These are phyloP conservation scores for Plectosphaerella cucumerina DNA, from an alignment of 2,329 filamentous ascomycete species.

Conservation along the genomic window DNA sequence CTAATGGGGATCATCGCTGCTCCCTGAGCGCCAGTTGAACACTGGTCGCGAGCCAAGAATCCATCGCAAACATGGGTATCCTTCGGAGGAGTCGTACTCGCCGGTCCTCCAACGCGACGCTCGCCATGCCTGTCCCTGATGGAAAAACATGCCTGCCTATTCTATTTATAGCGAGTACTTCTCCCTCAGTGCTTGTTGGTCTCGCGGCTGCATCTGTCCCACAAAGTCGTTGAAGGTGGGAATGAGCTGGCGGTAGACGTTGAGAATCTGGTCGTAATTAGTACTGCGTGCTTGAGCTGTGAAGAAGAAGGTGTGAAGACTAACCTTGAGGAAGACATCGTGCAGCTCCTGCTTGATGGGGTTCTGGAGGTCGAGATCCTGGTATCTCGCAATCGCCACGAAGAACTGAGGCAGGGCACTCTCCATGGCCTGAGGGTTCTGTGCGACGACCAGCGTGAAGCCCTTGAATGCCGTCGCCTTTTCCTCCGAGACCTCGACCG, in stretches of 20 bases:
- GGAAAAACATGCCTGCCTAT: conserved; percentile 11
- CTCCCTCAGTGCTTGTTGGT: conserved; percentile 43
- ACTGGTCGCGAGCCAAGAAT: too few relatives aligned
- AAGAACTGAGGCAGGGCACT: conserved; percentile 80
- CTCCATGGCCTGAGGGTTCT: conserved; percentile 91
- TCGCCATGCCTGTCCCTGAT: conserved; percentile 13
- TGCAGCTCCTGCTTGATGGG: conserved; percentile 63
- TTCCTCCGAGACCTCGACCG: conserved; percentile 84
- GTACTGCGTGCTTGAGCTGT: neutral
- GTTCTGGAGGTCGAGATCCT: conserved; percentile 56
- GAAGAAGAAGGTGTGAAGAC: conserved; percentile 21
- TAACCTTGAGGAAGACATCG: conserved; percentile 72
- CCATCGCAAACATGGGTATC: neutral
- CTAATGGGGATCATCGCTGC: neutral
- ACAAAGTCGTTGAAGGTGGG: conserved; percentile 55
- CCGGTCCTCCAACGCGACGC: neutral
- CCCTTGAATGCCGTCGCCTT: conserved; percentile 92
- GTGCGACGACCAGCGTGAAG: conserved; percentile 78
- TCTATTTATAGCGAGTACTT: conserved; percentile 39
- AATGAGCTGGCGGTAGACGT: conserved; percentile 55
- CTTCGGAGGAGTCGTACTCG: neutral
- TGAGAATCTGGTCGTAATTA: conserved; percentile 37
- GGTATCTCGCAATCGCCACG: conserved; percentile 74
- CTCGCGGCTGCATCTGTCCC: conserved; percentile 41
- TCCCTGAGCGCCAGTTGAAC: neutral